Conservation (phyloP, 805 yeast genomes). For the Kuraishia cidri region DNA sequence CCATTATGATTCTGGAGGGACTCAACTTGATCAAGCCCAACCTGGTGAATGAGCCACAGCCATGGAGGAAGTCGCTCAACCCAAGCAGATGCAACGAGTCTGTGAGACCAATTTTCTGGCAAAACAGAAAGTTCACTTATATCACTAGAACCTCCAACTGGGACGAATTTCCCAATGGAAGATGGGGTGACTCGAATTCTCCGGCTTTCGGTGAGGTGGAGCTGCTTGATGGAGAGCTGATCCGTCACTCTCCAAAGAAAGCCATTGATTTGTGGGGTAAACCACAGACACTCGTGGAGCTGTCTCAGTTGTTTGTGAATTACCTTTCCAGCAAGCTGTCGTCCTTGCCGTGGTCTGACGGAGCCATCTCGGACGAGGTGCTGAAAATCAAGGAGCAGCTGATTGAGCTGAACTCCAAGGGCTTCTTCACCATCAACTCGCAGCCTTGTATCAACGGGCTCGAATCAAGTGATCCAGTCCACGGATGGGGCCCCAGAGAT, state of each 20-base stretch:
- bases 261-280: conserved; percentile 85
- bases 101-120: conserved; percentile 95
- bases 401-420: conserved; percentile 53
- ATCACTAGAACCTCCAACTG: conserved; percentile 85
- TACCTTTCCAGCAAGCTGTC: conserved; percentile 65
- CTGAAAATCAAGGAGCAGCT: conserved; percentile 50
- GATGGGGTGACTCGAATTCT: conserved; percentile 97
- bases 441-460: conserved; percentile 89
- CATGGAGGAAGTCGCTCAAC: conserved; percentile 90
- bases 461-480: conserved; percentile 56
- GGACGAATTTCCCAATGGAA: conserved; percentile 98
- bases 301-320: conserved; percentile 53
- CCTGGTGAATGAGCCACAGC: conserved; percentile 27
- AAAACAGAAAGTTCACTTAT: conserved; percentile 84
- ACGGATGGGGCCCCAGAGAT: conserved; percentile 94
- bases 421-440: conserved; percentile 80
- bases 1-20: conserved; percentile 77
- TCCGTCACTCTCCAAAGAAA: conserved; percentile 75
- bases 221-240: conserved; percentile 66
- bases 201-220: conserved; percentile 95
- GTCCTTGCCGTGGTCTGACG: conserved; percentile 92
- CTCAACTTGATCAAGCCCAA: conserved; percentile 40
- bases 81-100: conserved; percentile 73
- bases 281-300: conserved; percentile 53
- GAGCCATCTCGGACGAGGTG: conserved; percentile 76